phyloP scores from a whole-genome alignment of 2,329 filamentous ascomycete species.

The Lachnellula suecica region DNA sequence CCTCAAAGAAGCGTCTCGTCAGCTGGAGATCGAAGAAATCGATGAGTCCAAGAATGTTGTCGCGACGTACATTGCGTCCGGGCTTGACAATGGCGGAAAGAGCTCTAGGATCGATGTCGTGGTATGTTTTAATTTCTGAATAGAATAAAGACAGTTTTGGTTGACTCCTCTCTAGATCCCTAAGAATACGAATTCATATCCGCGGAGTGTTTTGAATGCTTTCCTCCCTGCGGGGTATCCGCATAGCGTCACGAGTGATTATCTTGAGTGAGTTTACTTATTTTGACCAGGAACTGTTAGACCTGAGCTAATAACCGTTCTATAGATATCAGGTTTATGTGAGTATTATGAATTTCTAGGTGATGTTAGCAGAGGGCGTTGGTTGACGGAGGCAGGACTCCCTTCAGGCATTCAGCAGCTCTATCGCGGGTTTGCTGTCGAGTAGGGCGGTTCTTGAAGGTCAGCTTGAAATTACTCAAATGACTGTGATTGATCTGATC shows the following conservation, averaged over 20 bases:
- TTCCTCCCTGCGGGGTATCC: conserved; percentile 71
- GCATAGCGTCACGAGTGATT: conserved; percentile 69
- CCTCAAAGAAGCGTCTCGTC: neutral
- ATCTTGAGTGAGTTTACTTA: conserved; percentile 53
- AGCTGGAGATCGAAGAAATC: conserved; percentile 25
- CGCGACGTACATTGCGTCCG: conserved; percentile 29
- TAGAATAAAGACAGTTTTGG: no score
- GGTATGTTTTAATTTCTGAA: conserved; percentile 23
- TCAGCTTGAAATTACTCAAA: conserved; percentile 28
- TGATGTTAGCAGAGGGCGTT: neutral
- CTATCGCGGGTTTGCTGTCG: conserved; percentile 62
- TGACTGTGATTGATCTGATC: no score
- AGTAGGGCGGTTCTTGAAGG: conserved; percentile 68
- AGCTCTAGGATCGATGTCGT: conserved; percentile 25
- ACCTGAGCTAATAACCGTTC: conserved; percentile 7
- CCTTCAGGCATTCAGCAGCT: conserved; percentile 63
- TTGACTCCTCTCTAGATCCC: conserved; percentile 27
- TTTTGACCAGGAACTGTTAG: neutral
- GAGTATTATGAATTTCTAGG: conserved; percentile 36
- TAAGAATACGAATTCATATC: conserved; percentile 24
- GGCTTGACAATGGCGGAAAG: conserved; percentile 1
- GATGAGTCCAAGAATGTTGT: conserved; percentile 33
- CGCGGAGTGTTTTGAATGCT: conserved; percentile 47
- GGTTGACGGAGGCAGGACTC: conserved; percentile 47
- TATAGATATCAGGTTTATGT: conserved; percentile 68